Evolutionary conservation across 2,329 filamentous ascomycete genomes (phyloP).

Genomic region (Xylaria sp.): DNA sequence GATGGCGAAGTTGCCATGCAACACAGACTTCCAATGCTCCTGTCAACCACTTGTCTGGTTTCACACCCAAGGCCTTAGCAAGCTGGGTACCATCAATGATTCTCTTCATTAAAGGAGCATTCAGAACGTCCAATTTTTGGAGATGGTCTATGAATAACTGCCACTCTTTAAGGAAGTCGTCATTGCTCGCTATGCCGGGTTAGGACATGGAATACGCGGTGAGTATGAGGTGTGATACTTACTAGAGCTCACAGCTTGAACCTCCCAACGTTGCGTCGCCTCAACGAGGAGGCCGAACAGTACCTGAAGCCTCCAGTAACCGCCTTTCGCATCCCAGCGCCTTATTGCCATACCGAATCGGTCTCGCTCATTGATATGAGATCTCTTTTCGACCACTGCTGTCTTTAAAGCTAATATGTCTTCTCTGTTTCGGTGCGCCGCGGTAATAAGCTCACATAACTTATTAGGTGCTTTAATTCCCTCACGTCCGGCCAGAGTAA

Average conservation of each 20-base stretch:
- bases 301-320: slow-evolving; percentile 77
- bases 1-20: slow-evolving; percentile 89
- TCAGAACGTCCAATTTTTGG: slow-evolving; percentile 64
- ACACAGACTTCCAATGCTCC: slow-evolving; percentile 81
- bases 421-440: slow-evolving; percentile 69
- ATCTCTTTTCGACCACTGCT: slow-evolving; percentile 59
- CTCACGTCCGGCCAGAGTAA: slow-evolving; percentile 75
- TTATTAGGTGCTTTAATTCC: slow-evolving; percentile 85
- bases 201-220: slow-evolving; percentile 20
- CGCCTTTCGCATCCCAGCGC: slow-evolving; percentile 70
- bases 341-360: slow-evolving; percentile 79
- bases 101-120: slow-evolving; percentile 68
- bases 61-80: slow-evolving; percentile 72
- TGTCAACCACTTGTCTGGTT: slow-evolving; percentile 86
- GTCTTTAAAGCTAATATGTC: slow-evolving; percentile 73
- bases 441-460: slow-evolving; percentile 73
- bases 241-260: slow-evolving; percentile 55
- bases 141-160: slow-evolving; percentile 67
- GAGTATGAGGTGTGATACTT: slow-evolving; percentile 42
- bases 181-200: slow-evolving; percentile 39
- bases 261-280: slow-evolving; percentile 56
- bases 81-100: slow-evolving; percentile 82
- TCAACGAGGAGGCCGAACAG: slow-evolving; percentile 76
- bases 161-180: slow-evolving; percentile 62
- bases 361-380: slow-evolving; percentile 66